Percentiles rank a stretch among this genome's conserved stretches.
These are phyloP conservation scores for Daldinia eschscholtzii DNA, from an alignment of 2,329 filamentous ascomycete species.

Conservation along the genomic window DNA sequence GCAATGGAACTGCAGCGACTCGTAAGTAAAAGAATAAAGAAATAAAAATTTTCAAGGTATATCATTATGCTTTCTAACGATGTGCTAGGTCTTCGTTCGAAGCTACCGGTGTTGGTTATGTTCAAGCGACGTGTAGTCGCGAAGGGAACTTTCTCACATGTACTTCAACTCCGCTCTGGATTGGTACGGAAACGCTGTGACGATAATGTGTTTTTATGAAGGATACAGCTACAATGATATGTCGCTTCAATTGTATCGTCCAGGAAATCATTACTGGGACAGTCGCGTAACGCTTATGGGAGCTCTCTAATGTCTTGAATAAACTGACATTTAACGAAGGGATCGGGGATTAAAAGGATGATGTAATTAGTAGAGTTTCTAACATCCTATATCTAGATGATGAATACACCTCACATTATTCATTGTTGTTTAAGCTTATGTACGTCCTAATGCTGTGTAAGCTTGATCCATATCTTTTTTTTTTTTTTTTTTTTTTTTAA, in stretches of 20 bases:
- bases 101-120: constrained; percentile 49
- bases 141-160: constrained; percentile 50
- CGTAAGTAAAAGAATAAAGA: constrained; percentile 42
- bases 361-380: background rate
- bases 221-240: background rate
- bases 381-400: background rate
- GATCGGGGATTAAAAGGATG: background rate
- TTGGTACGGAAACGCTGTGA: constrained; percentile 47
- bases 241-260: background rate
- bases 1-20: constrained; percentile 49
- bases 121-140: constrained; percentile 52
- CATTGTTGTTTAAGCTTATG: background rate
- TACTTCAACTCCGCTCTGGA: constrained; percentile 51
- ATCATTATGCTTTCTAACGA: constrained; percentile 13
- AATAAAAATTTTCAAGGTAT: no score
- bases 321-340: no score
- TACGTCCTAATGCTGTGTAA: no score
- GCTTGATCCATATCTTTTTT: no score
- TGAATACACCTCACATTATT: background rate
- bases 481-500: no score
- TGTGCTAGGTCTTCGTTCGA: constrained; percentile 45
- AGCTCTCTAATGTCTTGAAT: background rate
- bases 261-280: background rate
- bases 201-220: background rate
- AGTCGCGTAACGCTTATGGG: background rate